phyloP scores from a whole-genome alignment of 2,329 filamentous ascomycete species.

The Trichoderma lentiforme region DNA sequence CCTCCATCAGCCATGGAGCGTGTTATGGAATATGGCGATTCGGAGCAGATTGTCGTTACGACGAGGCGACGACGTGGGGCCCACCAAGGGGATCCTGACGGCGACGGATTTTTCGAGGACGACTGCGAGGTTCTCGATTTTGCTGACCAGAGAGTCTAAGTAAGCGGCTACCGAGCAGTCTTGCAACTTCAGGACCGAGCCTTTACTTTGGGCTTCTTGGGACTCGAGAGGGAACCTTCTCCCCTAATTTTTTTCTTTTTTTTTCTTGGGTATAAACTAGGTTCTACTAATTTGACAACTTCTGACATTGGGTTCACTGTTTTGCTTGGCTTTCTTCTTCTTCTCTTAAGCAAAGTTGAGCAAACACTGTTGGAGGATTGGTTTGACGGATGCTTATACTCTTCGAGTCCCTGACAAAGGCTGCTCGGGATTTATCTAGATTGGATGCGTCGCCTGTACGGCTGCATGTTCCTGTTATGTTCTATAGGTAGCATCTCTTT shows the following conservation, averaged over 20 bases:
- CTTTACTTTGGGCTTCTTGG: neutral
- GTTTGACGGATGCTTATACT: constrained; percentile 18
- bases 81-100: constrained; percentile 50
- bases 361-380: constrained; percentile 18
- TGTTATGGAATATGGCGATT: constrained; percentile 57
- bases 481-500: constrained; percentile 13
- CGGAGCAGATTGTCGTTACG: constrained; percentile 78
- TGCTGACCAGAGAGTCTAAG: constrained; percentile 65
- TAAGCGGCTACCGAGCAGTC: constrained; percentile 33
- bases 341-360: constrained; percentile 14
- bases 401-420: constrained; percentile 9
- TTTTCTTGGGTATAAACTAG: constrained; percentile 16
- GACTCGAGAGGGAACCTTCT: neutral
- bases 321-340: constrained; percentile 17
- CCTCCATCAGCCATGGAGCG: constrained; percentile 63
- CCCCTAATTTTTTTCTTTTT: neutral
- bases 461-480: constrained; percentile 11
- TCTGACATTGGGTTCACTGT: constrained; percentile 7
- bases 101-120: constrained; percentile 85
- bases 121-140: constrained; percentile 91
- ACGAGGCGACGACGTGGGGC: constrained; percentile 65
- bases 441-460: constrained; percentile 28
- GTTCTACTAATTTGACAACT: constrained; percentile 24
- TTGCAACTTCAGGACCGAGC: neutral
- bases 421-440: constrained; percentile 28